phyloP scores from a whole-genome alignment of 164 flowering plant species.

The Macadamia integrifolia region DNA sequence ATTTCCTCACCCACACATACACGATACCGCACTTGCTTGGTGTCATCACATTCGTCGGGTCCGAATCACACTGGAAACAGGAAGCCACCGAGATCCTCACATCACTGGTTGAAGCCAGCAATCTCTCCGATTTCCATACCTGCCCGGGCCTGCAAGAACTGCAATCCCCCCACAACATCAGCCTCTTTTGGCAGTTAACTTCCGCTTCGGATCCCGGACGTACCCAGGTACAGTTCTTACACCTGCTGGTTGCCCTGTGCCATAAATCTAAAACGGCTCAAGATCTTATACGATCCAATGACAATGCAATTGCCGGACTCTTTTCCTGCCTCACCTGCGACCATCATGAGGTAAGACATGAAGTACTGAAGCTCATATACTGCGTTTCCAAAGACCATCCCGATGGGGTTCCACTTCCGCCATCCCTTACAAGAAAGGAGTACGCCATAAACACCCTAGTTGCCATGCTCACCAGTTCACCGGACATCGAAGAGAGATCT shows the following conservation, averaged over 20 bases:
- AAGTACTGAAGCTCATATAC: conserved; percentile 21
- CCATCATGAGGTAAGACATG: conserved; percentile 6
- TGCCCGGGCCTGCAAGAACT: conserved; percentile 12
- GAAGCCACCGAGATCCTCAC: conserved; percentile 12
- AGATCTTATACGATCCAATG: conserved; percentile 7
- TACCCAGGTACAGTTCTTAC: conserved; percentile 7
- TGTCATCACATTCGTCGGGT: conserved; percentile 8
- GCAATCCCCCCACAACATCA: conserved; percentile 14
- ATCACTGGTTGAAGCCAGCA: conserved; percentile 10
- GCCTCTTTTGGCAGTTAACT: conserved; percentile 9
- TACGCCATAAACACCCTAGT: conserved; percentile 16
- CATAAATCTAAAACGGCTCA: conserved; percentile 16
- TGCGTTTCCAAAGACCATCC: conserved; percentile 15
- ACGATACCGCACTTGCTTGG: conserved; percentile 15
- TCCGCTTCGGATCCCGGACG: conserved; percentile 3
- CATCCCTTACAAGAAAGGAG: conserved; percentile 15
- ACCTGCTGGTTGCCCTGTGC: conserved; percentile 13
- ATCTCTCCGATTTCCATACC: conserved; percentile 14
- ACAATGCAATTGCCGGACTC: conserved; percentile 9
- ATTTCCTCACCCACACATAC: conserved; percentile 11
- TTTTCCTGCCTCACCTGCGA: conserved; percentile 10
- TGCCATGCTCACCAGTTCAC: conserved; percentile 18
- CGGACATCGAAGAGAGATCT: conserved; percentile 15
- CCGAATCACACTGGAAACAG: conserved; percentile 13
- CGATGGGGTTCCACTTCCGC: conserved; percentile 19